phyloP scores from a whole-genome alignment of 2,329 filamentous ascomycete species.

The Rhynchosporium graminicola region DNA sequence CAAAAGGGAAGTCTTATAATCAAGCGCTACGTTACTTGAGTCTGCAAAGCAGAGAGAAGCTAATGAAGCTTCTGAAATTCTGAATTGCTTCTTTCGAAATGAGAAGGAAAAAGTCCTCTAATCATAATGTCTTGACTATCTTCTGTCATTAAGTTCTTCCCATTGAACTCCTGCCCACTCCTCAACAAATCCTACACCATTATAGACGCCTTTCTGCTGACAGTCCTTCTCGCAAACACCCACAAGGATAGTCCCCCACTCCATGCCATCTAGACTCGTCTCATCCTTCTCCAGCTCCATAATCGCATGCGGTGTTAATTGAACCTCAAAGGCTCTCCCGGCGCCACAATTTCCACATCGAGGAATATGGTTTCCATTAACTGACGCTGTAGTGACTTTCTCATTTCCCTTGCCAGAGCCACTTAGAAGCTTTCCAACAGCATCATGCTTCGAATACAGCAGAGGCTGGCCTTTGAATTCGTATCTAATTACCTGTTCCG shows the following conservation, averaged over 20 bases:
- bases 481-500: conserved; percentile 79
- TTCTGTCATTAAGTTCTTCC: conserved; percentile 65
- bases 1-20: too few species aligned
- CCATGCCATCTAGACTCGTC: conserved; percentile 80
- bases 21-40: too few species aligned
- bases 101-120: neutral
- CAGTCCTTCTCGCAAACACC: conserved; percentile 85
- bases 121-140: conserved; percentile 2
- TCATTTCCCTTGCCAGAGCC: conserved; percentile 25
- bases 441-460: conserved; percentile 78
- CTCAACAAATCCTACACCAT: conserved; percentile 77
- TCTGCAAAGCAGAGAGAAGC: too few species aligned
- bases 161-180: conserved; percentile 99
- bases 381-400: conserved; percentile 34
- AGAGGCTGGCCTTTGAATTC: conserved; percentile 73
- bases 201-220: conserved; percentile 55
- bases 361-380: conserved; percentile 58
- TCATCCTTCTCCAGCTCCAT: conserved; percentile 81
- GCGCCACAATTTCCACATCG: conserved; percentile 75
- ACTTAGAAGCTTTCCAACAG: conserved; percentile 65
- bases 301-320: conserved; percentile 89
- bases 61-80: neutral
- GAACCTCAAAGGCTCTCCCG: conserved; percentile 81
- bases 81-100: neutral
- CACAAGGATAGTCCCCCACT: conserved; percentile 92